Percentiles rank a stretch among this genome's conserved stretches.
Evolutionary conservation across 768 basidiomycete genomes (phyloP).

Genomic region (Trametes gibbosa): DNA sequence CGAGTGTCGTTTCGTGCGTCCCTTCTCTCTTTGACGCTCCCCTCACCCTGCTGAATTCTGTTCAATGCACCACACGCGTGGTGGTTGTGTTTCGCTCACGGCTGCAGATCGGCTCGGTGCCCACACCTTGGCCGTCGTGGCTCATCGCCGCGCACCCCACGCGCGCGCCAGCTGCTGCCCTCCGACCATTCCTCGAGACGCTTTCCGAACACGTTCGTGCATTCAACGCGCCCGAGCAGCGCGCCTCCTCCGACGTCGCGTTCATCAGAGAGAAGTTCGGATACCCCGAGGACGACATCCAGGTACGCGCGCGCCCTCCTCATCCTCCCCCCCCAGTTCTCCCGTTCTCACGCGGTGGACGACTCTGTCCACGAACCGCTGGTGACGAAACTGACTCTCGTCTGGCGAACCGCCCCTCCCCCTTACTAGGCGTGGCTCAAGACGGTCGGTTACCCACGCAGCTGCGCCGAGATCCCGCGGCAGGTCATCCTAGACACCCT

Average conservation of each 20-base stretch:
- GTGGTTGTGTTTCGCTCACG: too few relatives aligned
- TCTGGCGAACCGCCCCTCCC: not conserved
- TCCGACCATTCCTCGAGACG: slow-evolving; percentile 57
- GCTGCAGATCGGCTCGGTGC: slow-evolving; percentile 72
- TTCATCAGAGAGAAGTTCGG: slow-evolving; percentile 80
- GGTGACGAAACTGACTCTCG: not conserved
- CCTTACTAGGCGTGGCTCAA: slow-evolving; percentile 68
- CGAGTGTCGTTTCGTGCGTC: slow-evolving; percentile 78
- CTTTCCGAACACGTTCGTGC: slow-evolving; percentile 63
- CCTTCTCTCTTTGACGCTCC: not conserved
- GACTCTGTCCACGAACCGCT: too few relatives aligned
- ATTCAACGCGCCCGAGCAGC: slow-evolving; percentile 61
- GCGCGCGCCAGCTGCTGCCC: slow-evolving; percentile 47
- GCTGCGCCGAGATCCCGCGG: slow-evolving; percentile 62
- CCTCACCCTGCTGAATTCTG: too few relatives aligned
- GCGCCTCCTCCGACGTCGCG: slow-evolving; percentile 57
- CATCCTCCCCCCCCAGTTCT: not conserved
- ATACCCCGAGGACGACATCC: slow-evolving; percentile 79
- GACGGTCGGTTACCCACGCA: slow-evolving; percentile 71
- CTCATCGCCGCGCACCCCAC: slow-evolving; percentile 83
- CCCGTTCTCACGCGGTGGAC: not conserved
- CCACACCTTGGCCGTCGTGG: slow-evolving; percentile 98
- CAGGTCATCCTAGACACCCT: slow-evolving; percentile 70
- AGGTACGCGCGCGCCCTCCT: slow-evolving; percentile 38
- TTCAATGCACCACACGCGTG: not conserved